Percentiles rank a stretch among this genome's conserved stretches.
Evolutionary conservation across 2,329 filamentous ascomycete species (phyloP).

Genomic region (Scytalidium sp.): DNA sequence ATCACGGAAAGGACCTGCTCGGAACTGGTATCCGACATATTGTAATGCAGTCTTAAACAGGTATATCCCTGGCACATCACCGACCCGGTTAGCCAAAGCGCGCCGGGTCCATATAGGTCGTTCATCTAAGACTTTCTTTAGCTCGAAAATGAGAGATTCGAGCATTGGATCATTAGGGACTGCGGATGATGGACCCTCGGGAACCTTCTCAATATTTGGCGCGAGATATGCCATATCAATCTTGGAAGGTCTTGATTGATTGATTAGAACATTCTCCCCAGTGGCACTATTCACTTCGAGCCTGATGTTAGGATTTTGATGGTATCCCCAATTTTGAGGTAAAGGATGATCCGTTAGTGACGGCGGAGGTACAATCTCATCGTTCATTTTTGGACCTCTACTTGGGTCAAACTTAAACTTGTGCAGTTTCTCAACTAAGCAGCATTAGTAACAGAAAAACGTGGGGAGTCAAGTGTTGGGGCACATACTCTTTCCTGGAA

Average conservation of each 20-base stretch:
- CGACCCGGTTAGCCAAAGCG: conserved; percentile 72
- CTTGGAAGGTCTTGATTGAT: conserved; percentile 16
- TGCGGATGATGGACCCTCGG: conserved; percentile 8
- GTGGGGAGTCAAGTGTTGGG: not conserved
- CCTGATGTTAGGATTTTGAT: conserved; percentile 71
- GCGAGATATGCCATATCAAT: conserved; percentile 19
- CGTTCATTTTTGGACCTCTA: conserved; percentile 54
- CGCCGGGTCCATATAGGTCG: conserved; percentile 87
- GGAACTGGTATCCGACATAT: conserved; percentile 89
- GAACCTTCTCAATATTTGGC: conserved; percentile 16
- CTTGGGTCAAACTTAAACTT: conserved; percentile 65
- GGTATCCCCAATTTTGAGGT: conserved; percentile 77
- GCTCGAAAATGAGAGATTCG: conserved; percentile 58
- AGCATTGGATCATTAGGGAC: conserved; percentile 48
- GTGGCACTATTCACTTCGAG: conserved; percentile 32
- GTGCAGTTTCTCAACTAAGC: conserved; percentile 52
- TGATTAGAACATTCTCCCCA: conserved; percentile 27
- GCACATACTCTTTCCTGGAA: conserved; percentile 65
- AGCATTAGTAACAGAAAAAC: conserved; percentile 13
- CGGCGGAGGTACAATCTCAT: conserved; percentile 76
- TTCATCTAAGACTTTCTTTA: conserved; percentile 64
- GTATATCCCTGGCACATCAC: conserved; percentile 46
- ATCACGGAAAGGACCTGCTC: conserved; percentile 88
- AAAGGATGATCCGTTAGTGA: conserved; percentile 72
- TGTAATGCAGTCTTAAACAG: conserved; percentile 72